Evolutionary conservation across 371 early-diverging fungal species (phyloP), one percentile per base, ranked within the genome.

Genomic region (Gilbertella persicaria): DNA sequence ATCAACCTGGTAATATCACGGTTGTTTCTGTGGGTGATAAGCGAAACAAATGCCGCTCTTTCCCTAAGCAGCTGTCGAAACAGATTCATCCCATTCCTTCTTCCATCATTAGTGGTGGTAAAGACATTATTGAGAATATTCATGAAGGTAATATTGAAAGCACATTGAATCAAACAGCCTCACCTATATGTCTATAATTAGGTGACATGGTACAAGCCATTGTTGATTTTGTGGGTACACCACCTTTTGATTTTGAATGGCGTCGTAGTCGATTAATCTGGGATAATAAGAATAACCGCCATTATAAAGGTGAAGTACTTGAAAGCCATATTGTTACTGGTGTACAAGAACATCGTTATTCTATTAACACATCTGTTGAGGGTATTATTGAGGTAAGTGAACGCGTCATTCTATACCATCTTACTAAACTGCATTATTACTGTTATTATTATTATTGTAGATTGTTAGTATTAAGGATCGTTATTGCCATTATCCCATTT

Each of bases 181-280:
- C 16, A 46, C 16, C 33, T 4, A 19, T 33, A 28, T 39, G 6
- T 13, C 10, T 20, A 38, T 23, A 36, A 20, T 4, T 29, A 69
- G 73, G 80, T 29, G 80, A 80, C 20, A 74, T 73, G 72, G 73
- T 70, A 5, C 74, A 80, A 46, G 77, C 75, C 13, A 58, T 62
- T 6, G 64, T 80, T 23, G 75, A 80, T 40, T 56, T 80, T 8
- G 45, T 73, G 37, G 81, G 81, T 33, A 68, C 64, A 13, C 77
- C 81, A 21, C 81, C 81, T 4, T 80, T 80, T 52, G 71, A 77
- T 35, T 80, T 80, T 57, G 75, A 73, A 49, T 80, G 79, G 75
- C 73, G 67, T 40, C 62, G 79, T 44, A 75, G 69, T 44, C 67
- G 74, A 51, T 50, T 76, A 5, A 62, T 76, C 19, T 74, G 68